Evolutionary conservation across 495 filamentous ascomycete genomes (phyloP).

Genomic region (Penicillium chermesinum): DNA sequence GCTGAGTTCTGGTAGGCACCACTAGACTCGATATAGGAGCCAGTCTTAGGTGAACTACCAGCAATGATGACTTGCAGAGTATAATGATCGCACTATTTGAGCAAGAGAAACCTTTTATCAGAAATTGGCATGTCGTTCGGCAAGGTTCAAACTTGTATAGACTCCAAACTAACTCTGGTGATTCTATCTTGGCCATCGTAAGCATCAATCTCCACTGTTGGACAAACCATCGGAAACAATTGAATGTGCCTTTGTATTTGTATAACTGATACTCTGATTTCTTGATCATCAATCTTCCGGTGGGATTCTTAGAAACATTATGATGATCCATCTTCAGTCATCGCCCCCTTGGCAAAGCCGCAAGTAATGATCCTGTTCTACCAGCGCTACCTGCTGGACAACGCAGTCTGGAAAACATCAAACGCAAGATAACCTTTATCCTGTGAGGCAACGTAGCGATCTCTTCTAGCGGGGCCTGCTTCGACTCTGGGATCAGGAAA

Average conservation of each 20-base stretch:
- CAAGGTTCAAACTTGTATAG: not conserved
- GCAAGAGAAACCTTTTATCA: not conserved
- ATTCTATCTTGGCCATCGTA: not conserved
- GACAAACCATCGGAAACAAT: not conserved
- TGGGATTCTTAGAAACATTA: no score
- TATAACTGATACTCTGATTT: not conserved
- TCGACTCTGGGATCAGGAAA: slow-evolving; percentile 71
- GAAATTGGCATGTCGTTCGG: no score
- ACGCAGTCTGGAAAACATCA: no score
- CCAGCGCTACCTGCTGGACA: no score
- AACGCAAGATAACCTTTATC: no score
- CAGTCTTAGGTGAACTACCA: not conserved
- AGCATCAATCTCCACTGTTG: not conserved
- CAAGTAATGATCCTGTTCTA: no score
- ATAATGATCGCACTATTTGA: not conserved
- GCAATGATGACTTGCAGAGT: not conserved
- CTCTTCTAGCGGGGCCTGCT: slow-evolving; percentile 60
- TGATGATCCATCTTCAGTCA: no score
- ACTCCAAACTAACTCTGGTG: not conserved
- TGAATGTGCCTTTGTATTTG: not conserved
- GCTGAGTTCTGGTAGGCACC: not conserved
- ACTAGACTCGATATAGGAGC: not conserved
- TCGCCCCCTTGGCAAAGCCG: no score
- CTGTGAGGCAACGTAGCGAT: slow-evolving; percentile 59
- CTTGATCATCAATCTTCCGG: not conserved